Evolutionary conservation across 2,329 filamentous ascomycete species (phyloP).

Genomic region (Talaromyces pinophilus): DNA sequence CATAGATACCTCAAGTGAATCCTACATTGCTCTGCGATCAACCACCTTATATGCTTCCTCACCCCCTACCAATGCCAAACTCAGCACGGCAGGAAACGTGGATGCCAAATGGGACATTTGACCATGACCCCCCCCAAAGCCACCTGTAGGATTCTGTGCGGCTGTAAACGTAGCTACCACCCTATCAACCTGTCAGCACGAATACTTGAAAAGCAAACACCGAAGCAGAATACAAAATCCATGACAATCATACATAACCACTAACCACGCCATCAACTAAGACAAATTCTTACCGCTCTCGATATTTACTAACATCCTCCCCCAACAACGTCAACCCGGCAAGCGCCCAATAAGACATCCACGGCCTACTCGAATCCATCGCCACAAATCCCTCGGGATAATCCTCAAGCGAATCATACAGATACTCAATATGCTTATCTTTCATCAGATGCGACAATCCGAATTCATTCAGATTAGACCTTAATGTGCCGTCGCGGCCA

Average conservation of each 20-base stretch:
- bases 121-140: conserved; percentile 91
- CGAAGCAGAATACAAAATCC: neutral
- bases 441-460: conserved; percentile 76
- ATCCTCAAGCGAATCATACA: conserved; percentile 53
- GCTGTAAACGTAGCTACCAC: conserved; percentile 73
- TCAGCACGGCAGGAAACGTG: conserved; percentile 80
- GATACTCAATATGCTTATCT: conserved; percentile 53
- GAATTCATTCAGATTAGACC: conserved; percentile 62
- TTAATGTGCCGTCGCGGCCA: conserved; percentile 51
- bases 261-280: neutral
- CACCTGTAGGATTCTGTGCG: conserved; percentile 79
- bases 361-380: conserved; percentile 85
- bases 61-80: conserved; percentile 76
- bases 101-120: conserved; percentile 86
- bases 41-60: conserved; percentile 72
- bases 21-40: conserved; percentile 73
- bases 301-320: conserved; percentile 67
- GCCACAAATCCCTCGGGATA: conserved; percentile 71
- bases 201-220: neutral
- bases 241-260: neutral
- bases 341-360: conserved; percentile 93
- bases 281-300: conserved; percentile 55
- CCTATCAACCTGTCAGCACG: conserved; percentile 37
- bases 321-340: conserved; percentile 74
- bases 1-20: conserved; percentile 19